Conservation (phyloP, 345 rosid species). For the Bruguiera parviflora region DNA sequence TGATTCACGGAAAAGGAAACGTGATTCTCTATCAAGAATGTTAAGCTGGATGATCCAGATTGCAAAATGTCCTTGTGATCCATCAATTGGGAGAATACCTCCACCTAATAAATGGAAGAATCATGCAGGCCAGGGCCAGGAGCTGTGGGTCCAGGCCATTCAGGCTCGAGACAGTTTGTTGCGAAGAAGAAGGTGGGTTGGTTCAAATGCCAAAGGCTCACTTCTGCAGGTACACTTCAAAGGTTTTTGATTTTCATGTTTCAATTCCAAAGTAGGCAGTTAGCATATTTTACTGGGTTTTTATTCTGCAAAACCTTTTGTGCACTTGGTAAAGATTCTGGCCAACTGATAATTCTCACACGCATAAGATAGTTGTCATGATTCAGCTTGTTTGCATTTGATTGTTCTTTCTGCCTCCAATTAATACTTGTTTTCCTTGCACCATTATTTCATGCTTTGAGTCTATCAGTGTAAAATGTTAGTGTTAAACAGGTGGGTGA, state of each 20-base stretch:
- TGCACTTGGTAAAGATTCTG: not conserved
- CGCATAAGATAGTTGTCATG: not conserved
- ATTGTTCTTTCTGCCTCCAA: no score
- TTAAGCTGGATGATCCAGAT: conserved; percentile 56
- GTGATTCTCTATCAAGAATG: conserved; percentile 42
- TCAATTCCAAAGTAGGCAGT: not conserved
- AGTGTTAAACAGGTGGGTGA: no score
- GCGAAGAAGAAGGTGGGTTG: conserved; percentile 28
- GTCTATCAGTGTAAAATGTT: no score
- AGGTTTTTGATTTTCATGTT: not conserved
- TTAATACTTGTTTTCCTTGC: no score
- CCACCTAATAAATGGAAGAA: conserved; percentile 43
- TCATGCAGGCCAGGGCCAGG: conserved; percentile 29
- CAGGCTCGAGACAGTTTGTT: conserved; percentile 48
- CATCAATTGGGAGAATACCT: conserved; percentile 40
- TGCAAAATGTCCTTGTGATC: conserved; percentile 50
- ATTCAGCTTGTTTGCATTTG: not conserved
- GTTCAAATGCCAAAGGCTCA: not conserved
- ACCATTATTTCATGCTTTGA: no score
- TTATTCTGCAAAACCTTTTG: not conserved
- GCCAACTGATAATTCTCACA: not conserved
- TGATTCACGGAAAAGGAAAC: conserved; percentile 40
- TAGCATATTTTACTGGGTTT: no score
- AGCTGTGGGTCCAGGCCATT: conserved; percentile 43
- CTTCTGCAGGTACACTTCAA: conserved; percentile 16